Evolutionary conservation across 1,284 basidiomycete species (phyloP).

Genomic region (Pascua guehoae): DNA sequence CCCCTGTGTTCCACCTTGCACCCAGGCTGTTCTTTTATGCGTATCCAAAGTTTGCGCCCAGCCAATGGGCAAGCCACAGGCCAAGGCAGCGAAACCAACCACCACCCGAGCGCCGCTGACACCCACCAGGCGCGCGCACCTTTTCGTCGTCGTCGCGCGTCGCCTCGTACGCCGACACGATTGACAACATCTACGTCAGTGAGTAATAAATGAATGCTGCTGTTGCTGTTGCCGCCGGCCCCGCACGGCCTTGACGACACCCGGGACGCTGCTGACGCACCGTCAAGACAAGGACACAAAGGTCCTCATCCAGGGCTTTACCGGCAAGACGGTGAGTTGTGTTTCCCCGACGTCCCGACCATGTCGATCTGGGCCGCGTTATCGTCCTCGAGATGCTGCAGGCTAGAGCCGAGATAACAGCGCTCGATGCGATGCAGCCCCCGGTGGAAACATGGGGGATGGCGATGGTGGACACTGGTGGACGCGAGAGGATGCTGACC

Average conservation of each 20-base stretch:
- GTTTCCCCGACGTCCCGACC: constrained; percentile 13
- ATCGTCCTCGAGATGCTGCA: background rate
- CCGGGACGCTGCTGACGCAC: constrained; percentile 1
- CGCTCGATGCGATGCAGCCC: too few species aligned
- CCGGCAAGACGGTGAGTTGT: constrained; percentile 85
- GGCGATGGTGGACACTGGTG: too few species aligned
- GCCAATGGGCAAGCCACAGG: background rate
- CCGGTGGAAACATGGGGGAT: too few species aligned
- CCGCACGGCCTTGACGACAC: constrained; percentile 1
- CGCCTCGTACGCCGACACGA: constrained; percentile 79
- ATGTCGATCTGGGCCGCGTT: background rate
- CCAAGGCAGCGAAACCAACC: background rate
- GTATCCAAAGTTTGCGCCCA: background rate
- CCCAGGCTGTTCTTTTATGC: too few species aligned
- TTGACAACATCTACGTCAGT: constrained; percentile 82
- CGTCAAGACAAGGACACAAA: constrained; percentile 77
- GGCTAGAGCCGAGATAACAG: background rate
- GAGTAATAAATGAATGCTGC: constrained; percentile 11
- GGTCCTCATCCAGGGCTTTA: constrained; percentile 89
- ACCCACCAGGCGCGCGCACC: constrained; percentile 39
- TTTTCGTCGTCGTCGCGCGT: constrained; percentile 70
- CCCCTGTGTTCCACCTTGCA: background rate
- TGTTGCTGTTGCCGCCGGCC: constrained; percentile 4
- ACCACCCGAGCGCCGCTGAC: background rate
- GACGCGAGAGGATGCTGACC: constrained; percentile 1